These are phyloP conservation scores for Candolleomyces aberdarensis DNA, from an alignment of 768 basidiomycete species.

Conservation along the genomic window DNA sequence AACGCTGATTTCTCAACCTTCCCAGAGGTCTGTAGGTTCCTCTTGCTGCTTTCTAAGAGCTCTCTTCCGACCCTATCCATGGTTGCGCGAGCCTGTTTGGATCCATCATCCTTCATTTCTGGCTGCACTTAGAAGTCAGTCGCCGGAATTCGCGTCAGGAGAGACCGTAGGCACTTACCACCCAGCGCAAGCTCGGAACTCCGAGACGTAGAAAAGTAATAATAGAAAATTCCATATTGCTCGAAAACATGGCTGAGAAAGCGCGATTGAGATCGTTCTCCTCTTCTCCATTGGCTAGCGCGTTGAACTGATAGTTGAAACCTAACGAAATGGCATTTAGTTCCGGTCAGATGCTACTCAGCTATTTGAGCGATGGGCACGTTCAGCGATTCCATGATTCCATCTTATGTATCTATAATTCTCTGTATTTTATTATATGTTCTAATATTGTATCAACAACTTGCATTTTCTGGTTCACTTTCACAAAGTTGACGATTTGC, in stretches of 20 bases:
- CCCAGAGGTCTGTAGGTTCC: conserved; percentile 22
- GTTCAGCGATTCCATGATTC: too few relatives aligned
- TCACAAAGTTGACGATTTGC: too few relatives aligned
- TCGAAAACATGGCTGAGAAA: conserved; percentile 48
- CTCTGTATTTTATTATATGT: too few relatives aligned
- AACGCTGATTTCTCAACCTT: conserved; percentile 26
- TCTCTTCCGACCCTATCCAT: conserved; percentile 51
- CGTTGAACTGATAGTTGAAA: conserved; percentile 30
- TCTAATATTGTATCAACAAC: too few relatives aligned
- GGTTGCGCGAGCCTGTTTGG: conserved; percentile 29
- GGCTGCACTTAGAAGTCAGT: conserved; percentile 21
- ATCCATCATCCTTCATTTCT: conserved; percentile 24
- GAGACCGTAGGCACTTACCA: conserved; percentile 27
- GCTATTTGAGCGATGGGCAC: too few relatives aligned
- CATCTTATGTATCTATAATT: too few relatives aligned
- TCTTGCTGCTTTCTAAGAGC: conserved; percentile 50
- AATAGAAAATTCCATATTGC: conserved; percentile 33
- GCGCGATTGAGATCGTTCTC: conserved; percentile 44
- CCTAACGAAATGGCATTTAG: conserved; percentile 12
- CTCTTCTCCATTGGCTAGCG: too few relatives aligned
- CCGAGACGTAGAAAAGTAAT: conserved; percentile 29
- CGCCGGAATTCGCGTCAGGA: background rate
- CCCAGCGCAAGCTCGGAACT: conserved; percentile 33
- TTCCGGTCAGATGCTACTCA: too few relatives aligned
- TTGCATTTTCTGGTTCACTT: too few relatives aligned